Evolutionary conservation across 371 early-diverging fungal genomes (phyloP), one percentile per base, ranked within the genome.

Genomic region (Blakeslea trispora): DNA sequence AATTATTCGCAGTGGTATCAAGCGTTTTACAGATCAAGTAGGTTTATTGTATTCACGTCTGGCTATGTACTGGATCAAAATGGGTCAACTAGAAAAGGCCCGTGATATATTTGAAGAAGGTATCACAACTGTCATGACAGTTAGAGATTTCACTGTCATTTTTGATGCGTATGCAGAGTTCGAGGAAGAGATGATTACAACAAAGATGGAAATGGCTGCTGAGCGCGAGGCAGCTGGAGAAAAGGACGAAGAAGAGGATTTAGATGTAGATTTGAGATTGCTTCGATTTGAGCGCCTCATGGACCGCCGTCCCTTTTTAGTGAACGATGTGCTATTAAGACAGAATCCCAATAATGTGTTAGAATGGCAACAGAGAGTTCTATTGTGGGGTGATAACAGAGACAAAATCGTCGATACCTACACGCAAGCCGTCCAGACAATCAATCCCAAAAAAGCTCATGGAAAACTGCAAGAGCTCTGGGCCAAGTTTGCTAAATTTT

Each of bases 121-220:
- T 0, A 76, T 97, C 42, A 78, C 75, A 1, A 79, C 79, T 0
- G 97, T 96, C 14, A 77, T 72, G 66, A 95, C 93, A 0, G 92
- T 96, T n/a, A 85, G 92, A 19, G 98, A 97, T 69, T 99, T 99
- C 54, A 87, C 95, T 0, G 87, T 91, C 59, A 89, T 99, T 43
- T 99, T 97, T 75, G 97, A 99, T 58, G 90, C 96, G 2, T 98
- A 95, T 61, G 91, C 93, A 8, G 90, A 93, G 53, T 90, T 94
- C 58, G 94, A 94, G 57, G 95, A 96, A 69, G 79, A 83, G 5
- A 79, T 90, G 53, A 83, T 95, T 32, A 74, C 87, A 1, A 80
- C 83, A 6, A 84, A 82, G 47, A 91, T 96, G 91, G 91, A 93
- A 59, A 79, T 81, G 42, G 85, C 83, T 0, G 81, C 81, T 24